phyloP scores from a whole-genome alignment of 2,329 filamentous ascomycete genomes.

The Rhynchosporium agropyri region DNA sequence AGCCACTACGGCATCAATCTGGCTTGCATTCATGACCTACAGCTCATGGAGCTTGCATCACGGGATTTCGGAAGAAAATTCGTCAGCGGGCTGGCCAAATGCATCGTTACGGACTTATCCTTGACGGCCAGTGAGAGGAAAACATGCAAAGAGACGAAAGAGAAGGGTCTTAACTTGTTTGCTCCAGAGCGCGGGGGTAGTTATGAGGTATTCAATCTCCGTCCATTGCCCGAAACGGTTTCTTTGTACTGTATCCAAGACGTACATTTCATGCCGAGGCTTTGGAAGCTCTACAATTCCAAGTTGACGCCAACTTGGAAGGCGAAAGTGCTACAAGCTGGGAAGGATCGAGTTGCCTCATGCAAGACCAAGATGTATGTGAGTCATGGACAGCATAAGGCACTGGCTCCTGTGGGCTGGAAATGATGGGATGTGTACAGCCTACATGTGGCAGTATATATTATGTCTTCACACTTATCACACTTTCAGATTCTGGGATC shows the following conservation, averaged over 20 bases:
- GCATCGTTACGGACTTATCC: neutral
- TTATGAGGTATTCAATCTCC: constrained; percentile 51
- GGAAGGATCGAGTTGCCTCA: neutral
- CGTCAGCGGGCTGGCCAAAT: neutral
- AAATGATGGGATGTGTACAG: neutral
- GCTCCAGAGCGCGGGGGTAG: constrained; percentile 47
- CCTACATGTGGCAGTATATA: no score
- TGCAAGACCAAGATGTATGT: neutral
- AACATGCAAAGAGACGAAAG: constrained; percentile 45
- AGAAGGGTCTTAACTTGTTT: constrained; percentile 46
- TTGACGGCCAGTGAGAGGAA: constrained; percentile 20
- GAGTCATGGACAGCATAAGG: neutral
- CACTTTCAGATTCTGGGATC: no score
- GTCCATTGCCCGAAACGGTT: constrained; percentile 48
- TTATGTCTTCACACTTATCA: no score
- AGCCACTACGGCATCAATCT: constrained; percentile 49
- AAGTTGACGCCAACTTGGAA: neutral
- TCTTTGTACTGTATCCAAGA: constrained; percentile 51
- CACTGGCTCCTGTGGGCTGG: neutral
- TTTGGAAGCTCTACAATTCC: neutral
- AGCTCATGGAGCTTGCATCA: constrained; percentile 57
- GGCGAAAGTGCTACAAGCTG: neutral
- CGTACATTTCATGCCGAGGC: constrained; percentile 38
- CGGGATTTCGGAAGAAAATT: constrained; percentile 25
- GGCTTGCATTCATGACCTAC: constrained; percentile 52